Conservation (phyloP, 768 basidiomycete species). For the Candolleomyces aberdarensis region DNA sequence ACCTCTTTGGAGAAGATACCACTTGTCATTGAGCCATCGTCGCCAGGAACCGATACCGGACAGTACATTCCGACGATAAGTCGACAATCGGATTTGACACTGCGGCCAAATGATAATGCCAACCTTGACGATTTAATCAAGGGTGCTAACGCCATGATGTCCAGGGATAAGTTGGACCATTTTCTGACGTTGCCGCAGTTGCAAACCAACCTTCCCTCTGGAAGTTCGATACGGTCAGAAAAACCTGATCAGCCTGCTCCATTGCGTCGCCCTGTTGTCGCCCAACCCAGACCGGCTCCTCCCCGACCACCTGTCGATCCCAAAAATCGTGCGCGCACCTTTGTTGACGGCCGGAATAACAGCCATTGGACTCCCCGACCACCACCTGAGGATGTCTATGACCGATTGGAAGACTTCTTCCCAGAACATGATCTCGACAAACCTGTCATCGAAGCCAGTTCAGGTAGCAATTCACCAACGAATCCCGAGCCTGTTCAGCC, state of each 20-base stretch:
- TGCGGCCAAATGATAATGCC: conserved; percentile 20
- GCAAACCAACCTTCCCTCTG: conserved; percentile 29
- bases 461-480: conserved; percentile 78
- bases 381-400: conserved; percentile 88
- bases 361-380: conserved; percentile 86
- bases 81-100: conserved; percentile 17
- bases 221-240: neutral
- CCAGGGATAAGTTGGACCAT: conserved; percentile 9
- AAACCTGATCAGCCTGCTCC: neutral
- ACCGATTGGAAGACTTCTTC: conserved; percentile 92
- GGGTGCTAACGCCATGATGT: conserved; percentile 3
- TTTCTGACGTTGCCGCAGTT: conserved; percentile 21
- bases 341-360: conserved; percentile 58
- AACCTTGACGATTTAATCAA: conserved; percentile 19
- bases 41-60: conserved; percentile 20
- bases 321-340: conserved; percentile 48
- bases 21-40: conserved; percentile 20
- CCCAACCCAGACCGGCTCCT: conserved; percentile 17
- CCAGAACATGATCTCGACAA: conserved; percentile 95
- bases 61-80: conserved; percentile 8
- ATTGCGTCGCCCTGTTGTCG: neutral
- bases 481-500: conserved; percentile 47
- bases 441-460: conserved; percentile 86
- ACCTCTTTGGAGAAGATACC: conserved; percentile 17
- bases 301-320: conserved; percentile 24